Evolutionary conservation across 1,139 yeast species (phyloP).

Genomic region (Kodamaea derodonti): DNA sequence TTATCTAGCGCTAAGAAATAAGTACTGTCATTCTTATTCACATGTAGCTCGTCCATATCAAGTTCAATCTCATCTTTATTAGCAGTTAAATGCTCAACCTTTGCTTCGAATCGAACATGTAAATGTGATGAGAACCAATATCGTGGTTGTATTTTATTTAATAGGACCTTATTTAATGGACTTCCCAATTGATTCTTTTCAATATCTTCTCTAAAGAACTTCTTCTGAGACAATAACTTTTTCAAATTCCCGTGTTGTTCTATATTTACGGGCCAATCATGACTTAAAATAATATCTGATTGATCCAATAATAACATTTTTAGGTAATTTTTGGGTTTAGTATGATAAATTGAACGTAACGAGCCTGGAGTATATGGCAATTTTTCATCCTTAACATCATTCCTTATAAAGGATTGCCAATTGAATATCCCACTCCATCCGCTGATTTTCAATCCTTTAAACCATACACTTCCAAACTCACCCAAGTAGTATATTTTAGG

Average conservation of each 20-base stretch:
- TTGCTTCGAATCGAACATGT: conserved; percentile 72
- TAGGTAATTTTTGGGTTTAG: conserved; percentile 58
- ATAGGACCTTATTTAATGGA: conserved; percentile 59
- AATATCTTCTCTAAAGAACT: conserved; percentile 65
- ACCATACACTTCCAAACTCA: conserved; percentile 69
- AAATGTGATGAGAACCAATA: conserved; percentile 90
- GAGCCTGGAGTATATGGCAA: conserved; percentile 47
- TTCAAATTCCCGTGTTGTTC: conserved; percentile 58
- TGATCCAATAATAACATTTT: conserved; percentile 43
- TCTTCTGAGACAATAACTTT: conserved; percentile 53
- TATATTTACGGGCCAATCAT: conserved; percentile 94
- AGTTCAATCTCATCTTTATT: conserved; percentile 7
- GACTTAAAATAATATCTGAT: conserved; percentile 63
- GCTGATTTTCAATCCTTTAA: conserved; percentile 66
- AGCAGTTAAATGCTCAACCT: conserved; percentile 17
- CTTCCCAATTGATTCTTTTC: conserved; percentile 64
- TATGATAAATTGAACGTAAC: conserved; percentile 68
- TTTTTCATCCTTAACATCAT: conserved; percentile 24
- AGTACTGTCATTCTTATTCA: conserved; percentile 27
- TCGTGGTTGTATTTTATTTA: conserved; percentile 54
- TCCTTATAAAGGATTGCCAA: conserved; percentile 25
- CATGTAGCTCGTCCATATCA: conserved; percentile 6
- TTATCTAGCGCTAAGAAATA: conserved; percentile 81
- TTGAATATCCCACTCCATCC: conserved; percentile 88
- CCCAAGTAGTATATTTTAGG: conserved; percentile 90